phyloP scores from a whole-genome alignment of 441 rosid species.

The Populus tomentosa region DNA sequence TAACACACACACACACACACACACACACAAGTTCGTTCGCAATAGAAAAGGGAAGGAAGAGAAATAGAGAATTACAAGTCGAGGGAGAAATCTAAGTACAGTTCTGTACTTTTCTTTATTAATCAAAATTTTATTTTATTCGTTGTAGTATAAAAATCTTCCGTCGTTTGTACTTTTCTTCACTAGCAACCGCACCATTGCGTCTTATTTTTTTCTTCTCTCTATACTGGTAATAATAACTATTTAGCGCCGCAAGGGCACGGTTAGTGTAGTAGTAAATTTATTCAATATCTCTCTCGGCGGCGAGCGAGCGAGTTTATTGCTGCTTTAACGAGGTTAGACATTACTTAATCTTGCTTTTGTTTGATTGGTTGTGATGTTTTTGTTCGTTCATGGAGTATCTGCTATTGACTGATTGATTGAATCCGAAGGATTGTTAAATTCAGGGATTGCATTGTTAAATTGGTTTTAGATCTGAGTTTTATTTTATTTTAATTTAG shows the following conservation, averaged over 20 bases:
- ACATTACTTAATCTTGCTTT: not conserved
- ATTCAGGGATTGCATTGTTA: not conserved
- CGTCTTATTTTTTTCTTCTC: too few relatives aligned
- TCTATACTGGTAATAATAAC: not conserved
- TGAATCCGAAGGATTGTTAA: not conserved
- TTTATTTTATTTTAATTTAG: not conserved
- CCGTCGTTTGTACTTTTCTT: too few relatives aligned
- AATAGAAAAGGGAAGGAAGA: too few relatives aligned
- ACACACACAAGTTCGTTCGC: not conserved
- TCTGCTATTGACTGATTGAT: not conserved
- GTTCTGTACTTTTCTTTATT: not conserved
- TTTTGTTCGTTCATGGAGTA: not conserved
- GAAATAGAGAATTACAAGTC: not conserved
- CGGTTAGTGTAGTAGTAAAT: not conserved
- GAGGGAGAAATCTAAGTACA: not conserved
- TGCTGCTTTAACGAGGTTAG: not conserved
- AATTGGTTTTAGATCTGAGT: not conserved
- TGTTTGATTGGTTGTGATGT: not conserved
- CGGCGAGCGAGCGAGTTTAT: not conserved
- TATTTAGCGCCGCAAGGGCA: not conserved
- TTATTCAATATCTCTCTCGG: not conserved
- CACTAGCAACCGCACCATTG: too few relatives aligned
- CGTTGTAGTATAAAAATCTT: too few relatives aligned
- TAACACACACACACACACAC: too few relatives aligned
- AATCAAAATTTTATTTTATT: too few relatives aligned